These are phyloP conservation scores for Aquanectria penicillioides DNA, from an alignment of 2,329 filamentous ascomycete genomes.

Conservation along the genomic window DNA sequence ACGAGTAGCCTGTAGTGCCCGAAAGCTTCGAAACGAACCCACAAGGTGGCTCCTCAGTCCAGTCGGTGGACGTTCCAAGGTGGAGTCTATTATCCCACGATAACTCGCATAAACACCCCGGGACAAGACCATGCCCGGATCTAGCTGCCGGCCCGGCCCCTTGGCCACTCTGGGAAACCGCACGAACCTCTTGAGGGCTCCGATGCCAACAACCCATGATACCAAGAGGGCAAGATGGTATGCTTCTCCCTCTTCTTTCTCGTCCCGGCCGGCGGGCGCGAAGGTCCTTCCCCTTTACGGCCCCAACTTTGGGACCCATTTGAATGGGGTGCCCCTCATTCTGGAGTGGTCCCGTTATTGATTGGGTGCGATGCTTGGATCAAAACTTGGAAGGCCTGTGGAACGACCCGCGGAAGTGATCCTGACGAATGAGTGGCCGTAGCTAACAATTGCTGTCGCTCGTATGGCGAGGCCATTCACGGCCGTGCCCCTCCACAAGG, in stretches of 20 bases:
- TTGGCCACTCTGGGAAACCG: constrained; percentile 20
- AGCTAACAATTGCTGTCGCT: constrained; percentile 6
- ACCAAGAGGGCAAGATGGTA: neutral
- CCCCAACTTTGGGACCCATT: constrained; percentile 1
- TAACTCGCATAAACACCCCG: constrained; percentile 24
- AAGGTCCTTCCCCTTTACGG: neutral
- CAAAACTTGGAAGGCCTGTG: constrained; percentile 7
- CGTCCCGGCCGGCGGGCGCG: constrained; percentile 1
- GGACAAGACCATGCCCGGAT: constrained; percentile 25
- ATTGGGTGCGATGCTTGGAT: constrained; percentile 1
- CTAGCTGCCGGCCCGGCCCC: constrained; percentile 37
- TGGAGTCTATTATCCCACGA: constrained; percentile 26
- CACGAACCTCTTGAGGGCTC: constrained; percentile 19
- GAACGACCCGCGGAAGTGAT: constrained; percentile 4
- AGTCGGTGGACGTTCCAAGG: constrained; percentile 20
- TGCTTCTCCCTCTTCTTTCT: neutral
- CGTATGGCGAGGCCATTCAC: constrained; percentile 3
- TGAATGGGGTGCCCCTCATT: neutral
- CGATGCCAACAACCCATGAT: constrained; percentile 5
- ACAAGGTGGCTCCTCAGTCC: constrained; percentile 28
- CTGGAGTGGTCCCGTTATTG: neutral
- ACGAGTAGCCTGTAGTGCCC: constrained; percentile 11
- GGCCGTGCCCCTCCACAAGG: constrained; percentile 5
- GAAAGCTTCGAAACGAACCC: constrained; percentile 10
- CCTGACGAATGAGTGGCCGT: constrained; percentile 5